Evolutionary conservation across 805 yeast genomes (phyloP), one percentile per base, ranked within the genome.

Genomic region (Jamesozyma spencerorum): DNA sequence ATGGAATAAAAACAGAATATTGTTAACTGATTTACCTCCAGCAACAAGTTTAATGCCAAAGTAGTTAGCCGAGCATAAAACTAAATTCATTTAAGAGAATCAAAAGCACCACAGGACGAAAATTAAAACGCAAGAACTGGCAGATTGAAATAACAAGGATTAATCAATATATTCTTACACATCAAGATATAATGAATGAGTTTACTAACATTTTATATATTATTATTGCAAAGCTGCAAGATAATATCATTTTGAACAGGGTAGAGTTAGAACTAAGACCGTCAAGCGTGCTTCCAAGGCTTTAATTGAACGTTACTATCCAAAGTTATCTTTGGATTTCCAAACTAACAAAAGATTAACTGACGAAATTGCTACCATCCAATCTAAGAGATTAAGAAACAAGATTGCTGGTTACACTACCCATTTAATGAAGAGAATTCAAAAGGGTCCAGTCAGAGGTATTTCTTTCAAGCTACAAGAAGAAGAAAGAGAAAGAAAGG

Each of bases 321-420:
- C 99, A 72, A 92, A 94, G 79, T 86, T 92, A 74, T 90, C 97
- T 64, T 75, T 85, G 77, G 99, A 92, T 75, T 92, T 92, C 72
- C 97, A 92, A 81, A 86, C 94, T 84, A 92, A 92, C 96, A 92
- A 92, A 83, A 90, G 98, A 79, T 82, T 94, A 70, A 83, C 96
- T 64, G 83, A 86, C 65, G 96, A 94, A 75, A 88, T 92, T 65
- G 98, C 99, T 60, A 88, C 85, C 72, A 94, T 92, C 70, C 97
- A 90, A 74, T 86, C 98, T 66, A 92, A 92, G 85, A 86, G 99
- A 77, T 84, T 92, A 74, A 92, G 99, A 81, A 92, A 92, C 94
- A 92, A 92, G 86, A 94, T 92, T 67, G 99, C 99, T 71, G 99
- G 99, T 72, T 92, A 90, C 95, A 92, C 98, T 74, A 92, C 98